These are phyloP conservation scores for Apium graveolens DNA, from an alignment of 129 eudicot species.

Conservation along the genomic window DNA sequence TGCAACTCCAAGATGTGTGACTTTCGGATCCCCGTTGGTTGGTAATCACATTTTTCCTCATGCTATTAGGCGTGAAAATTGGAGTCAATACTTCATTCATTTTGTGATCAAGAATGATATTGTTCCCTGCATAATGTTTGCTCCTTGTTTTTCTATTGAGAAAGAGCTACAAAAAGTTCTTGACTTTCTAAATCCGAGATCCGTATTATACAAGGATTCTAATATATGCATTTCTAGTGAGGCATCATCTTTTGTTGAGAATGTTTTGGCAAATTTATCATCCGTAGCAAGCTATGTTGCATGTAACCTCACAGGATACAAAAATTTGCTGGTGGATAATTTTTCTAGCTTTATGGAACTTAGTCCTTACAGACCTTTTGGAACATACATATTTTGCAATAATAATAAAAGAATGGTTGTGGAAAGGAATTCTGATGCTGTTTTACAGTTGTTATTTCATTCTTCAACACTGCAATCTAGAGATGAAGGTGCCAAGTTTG, in stretches of 20 bases:
- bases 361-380: slow-evolving; percentile 89
- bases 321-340: slow-evolving; percentile 46
- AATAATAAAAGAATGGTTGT: slow-evolving; percentile 49
- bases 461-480: slow-evolving; percentile 29
- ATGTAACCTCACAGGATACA: slow-evolving; percentile 35
- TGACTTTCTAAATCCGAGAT: background rate
- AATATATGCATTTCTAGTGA: background rate
- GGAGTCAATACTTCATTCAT: slow-evolving; percentile 53
- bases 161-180: slow-evolving; percentile 22
- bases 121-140: slow-evolving; percentile 44
- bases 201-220: background rate
- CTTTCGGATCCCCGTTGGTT: slow-evolving; percentile 65
- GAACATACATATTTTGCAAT: slow-evolving; percentile 53
- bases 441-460: slow-evolving; percentile 60
- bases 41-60: slow-evolving; percentile 58
- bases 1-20: slow-evolving; percentile 28
- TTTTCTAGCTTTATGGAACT: slow-evolving; percentile 53
- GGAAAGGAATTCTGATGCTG: slow-evolving; percentile 53
- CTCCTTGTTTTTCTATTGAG: slow-evolving; percentile 31
- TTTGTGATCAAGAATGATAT: slow-evolving; percentile 58
- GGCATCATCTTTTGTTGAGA: slow-evolving; percentile 22
- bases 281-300: slow-evolving; percentile 43
- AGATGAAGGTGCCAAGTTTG: slow-evolving; percentile 16
- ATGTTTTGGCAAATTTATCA: slow-evolving; percentile 31
- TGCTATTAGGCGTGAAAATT: slow-evolving; percentile 59